These are phyloP conservation scores for Tinospora cordifolia DNA, from an alignment of 164 flowering plant species.

Conservation along the genomic window DNA sequence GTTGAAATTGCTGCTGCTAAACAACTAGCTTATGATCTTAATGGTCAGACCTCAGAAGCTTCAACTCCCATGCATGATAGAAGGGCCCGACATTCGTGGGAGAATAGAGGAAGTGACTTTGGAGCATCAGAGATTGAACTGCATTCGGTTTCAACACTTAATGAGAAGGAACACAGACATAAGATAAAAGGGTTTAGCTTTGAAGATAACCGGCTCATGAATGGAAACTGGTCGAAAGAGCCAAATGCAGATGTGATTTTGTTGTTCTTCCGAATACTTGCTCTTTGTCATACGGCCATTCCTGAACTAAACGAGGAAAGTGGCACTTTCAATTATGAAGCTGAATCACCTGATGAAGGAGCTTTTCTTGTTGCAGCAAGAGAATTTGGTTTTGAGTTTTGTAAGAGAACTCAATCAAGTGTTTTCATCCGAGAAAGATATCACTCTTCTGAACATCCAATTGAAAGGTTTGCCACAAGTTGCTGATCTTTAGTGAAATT, in stretches of 20 bases:
- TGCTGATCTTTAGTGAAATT: not conserved
- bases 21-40: conserved; percentile 23
- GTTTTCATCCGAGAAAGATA: conserved; percentile 64
- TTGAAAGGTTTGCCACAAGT: conserved; percentile 58
- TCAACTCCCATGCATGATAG: conserved; percentile 8
- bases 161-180: conserved; percentile 23
- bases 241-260: conserved; percentile 44
- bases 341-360: conserved; percentile 98
- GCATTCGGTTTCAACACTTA: conserved; percentile 45
- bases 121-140: conserved; percentile 54
- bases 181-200: conserved; percentile 63
- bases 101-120: conserved; percentile 32
- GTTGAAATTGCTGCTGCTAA: conserved; percentile 66
- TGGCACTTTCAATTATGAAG: conserved; percentile 65
- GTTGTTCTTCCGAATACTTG: conserved; percentile 51
- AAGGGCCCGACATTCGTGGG: conserved; percentile 12
- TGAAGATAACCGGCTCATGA: conserved; percentile 56
- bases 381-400: conserved; percentile 96
- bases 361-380: conserved; percentile 97
- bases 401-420: conserved; percentile 76
- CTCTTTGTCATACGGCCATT: conserved; percentile 81
- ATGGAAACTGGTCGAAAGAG: conserved; percentile 70
- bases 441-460: conserved; percentile 38
- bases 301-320: conserved; percentile 83
- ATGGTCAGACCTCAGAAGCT: conserved; percentile 12